Evolutionary conservation across 1,139 yeast genomes (phyloP).

Genomic region (Hemisphaericaspora xylofermentans): DNA sequence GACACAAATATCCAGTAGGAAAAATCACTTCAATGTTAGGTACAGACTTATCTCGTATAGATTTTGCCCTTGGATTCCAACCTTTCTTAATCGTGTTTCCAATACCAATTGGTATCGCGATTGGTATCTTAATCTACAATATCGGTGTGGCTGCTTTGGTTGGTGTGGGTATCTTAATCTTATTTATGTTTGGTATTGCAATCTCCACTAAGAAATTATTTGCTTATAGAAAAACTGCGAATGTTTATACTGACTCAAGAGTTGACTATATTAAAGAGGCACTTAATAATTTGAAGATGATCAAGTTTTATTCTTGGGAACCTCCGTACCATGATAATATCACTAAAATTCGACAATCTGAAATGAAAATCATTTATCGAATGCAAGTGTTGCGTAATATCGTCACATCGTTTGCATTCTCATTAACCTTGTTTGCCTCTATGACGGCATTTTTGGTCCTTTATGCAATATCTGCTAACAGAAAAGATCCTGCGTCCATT

Average conservation of each 20-base stretch:
- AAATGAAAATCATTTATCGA: slow-evolving; percentile 47
- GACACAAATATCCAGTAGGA: slow-evolving; percentile 61
- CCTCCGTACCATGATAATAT: slow-evolving; percentile 51
- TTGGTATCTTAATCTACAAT: slow-evolving; percentile 32
- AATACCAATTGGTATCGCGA: slow-evolving; percentile 29
- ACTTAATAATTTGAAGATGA: slow-evolving; percentile 34
- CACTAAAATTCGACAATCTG: slow-evolving; percentile 45
- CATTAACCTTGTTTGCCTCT: slow-evolving; percentile 67
- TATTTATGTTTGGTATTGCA: slow-evolving; percentile 25
- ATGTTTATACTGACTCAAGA: slow-evolving; percentile 32
- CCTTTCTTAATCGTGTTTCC: slow-evolving; percentile 31
- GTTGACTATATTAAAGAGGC: slow-evolving; percentile 37
- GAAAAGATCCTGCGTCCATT: slow-evolving; percentile 64
- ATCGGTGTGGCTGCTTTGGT: slow-evolving; percentile 38
- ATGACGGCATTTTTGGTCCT: slow-evolving; percentile 72
- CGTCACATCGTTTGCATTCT: slow-evolving; percentile 55
- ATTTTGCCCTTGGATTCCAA: slow-evolving; percentile 34
- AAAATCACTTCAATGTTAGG: slow-evolving; percentile 57
- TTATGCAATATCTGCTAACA: slow-evolving; percentile 45
- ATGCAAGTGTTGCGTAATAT: slow-evolving; percentile 60
- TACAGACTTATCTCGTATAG: slow-evolving; percentile 38
- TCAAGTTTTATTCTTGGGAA: slow-evolving; percentile 64
- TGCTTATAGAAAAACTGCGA: slow-evolving; percentile 27
- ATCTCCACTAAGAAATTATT: slow-evolving; percentile 26
- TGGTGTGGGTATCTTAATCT: slow-evolving; percentile 32